Evolutionary conservation across 192 early-diverging fungal genomes (phyloP).

Genomic region (Coemansia sp.): DNA sequence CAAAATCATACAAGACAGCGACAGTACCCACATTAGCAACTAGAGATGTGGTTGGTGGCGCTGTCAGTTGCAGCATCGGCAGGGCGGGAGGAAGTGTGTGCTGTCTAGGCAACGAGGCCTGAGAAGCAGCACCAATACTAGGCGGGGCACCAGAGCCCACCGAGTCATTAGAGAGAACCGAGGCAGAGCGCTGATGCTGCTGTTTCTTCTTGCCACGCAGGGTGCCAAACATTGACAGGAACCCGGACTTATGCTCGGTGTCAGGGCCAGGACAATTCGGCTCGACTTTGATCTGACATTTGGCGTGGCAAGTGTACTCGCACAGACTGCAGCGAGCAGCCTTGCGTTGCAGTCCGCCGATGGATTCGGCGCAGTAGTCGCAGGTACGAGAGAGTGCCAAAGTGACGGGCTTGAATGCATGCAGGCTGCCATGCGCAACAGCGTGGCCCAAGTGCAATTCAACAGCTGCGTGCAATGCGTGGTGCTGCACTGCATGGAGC

Average conservation of each 20-base stretch:
- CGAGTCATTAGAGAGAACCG: slow-evolving; percentile 24
- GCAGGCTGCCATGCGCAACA: slow-evolving; percentile 38
- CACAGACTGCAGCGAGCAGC: slow-evolving; percentile 37
- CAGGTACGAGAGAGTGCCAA: slow-evolving; percentile 47
- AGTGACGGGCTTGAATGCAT: slow-evolving; percentile 46
- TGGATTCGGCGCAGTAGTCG: slow-evolving; percentile 54
- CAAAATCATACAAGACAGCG: slow-evolving; percentile 41
- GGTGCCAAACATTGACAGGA: slow-evolving; percentile 44
- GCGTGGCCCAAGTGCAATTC: slow-evolving; percentile 40
- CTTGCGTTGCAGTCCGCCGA: slow-evolving; percentile 49
- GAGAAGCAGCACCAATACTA: not conserved
- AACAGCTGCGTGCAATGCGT: slow-evolving; percentile 32
- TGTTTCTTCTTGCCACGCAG: slow-evolving; percentile 26
- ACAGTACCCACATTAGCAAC: not conserved
- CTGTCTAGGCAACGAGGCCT: slow-evolving; percentile 1
- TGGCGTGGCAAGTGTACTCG: slow-evolving; percentile 50
- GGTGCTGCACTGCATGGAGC: slow-evolving; percentile 46
- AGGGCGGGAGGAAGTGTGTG: not conserved
- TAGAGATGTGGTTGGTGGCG: not conserved
- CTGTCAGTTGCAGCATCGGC: not conserved
- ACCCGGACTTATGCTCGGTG: slow-evolving; percentile 35
- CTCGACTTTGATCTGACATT: slow-evolving; percentile 52
- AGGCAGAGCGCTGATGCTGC: slow-evolving; percentile 26
- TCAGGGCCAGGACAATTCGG: slow-evolving; percentile 43
- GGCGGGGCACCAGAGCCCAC: not conserved